These are phyloP conservation scores for Calocybe cyanea DNA, from an alignment of 768 basidiomycete genomes.

Conservation along the genomic window DNA sequence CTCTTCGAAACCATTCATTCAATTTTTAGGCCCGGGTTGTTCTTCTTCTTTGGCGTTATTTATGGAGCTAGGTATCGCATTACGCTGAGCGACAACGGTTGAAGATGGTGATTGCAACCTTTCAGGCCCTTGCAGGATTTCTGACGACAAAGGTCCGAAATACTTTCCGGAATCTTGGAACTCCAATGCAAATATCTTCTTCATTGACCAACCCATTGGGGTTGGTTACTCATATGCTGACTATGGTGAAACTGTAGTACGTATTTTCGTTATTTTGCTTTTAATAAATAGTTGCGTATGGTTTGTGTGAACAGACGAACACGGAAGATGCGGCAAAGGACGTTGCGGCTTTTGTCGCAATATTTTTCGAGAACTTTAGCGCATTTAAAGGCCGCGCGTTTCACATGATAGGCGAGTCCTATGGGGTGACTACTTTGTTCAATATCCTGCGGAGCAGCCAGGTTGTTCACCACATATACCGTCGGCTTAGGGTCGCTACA, in stretches of 20 bases:
- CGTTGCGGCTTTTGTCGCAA: conserved; percentile 58
- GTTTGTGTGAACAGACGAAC: background rate
- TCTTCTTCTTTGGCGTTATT: conserved; percentile 56
- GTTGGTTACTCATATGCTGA: conserved; percentile 65
- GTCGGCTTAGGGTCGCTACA: conserved; percentile 71
- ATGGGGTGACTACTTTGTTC: conserved; percentile 47
- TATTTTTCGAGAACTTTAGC: conserved; percentile 73
- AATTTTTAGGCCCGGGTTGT: conserved; percentile 35
- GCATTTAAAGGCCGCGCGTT: conserved; percentile 66
- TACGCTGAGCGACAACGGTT: background rate
- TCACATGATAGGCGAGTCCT: conserved; percentile 74
- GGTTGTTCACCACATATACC: conserved; percentile 33
- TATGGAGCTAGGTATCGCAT: conserved; percentile 65
- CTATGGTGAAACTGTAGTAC: conserved; percentile 54
- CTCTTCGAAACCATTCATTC: background rate
- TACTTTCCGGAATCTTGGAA: conserved; percentile 67
- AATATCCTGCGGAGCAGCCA: background rate
- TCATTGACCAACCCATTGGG: conserved; percentile 60
- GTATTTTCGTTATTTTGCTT: conserved; percentile 17
- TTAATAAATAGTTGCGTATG: too few species aligned
- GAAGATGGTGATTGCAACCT: background rate
- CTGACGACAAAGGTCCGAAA: conserved; percentile 43
- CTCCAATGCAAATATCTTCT: conserved; percentile 59
- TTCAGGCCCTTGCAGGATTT: conserved; percentile 65
- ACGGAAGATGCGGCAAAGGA: background rate